Evolutionary conservation across 148 eudicot species (phyloP).

Genomic region (Limonium bicolor): DNA sequence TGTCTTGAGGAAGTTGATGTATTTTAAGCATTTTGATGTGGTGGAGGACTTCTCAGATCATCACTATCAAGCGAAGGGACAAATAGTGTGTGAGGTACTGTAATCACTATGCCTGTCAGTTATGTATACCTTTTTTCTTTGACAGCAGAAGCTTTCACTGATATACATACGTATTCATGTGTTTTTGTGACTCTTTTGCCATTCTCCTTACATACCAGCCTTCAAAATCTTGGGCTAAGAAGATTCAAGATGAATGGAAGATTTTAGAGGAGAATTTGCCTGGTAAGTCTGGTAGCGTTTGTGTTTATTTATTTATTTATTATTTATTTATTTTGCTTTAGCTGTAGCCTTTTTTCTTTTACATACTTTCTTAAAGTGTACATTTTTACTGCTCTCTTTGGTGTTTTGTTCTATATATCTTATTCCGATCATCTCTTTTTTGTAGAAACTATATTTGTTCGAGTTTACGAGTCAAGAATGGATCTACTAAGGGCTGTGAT

Average conservation of each 20-base stretch:
- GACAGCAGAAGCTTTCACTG: too few species aligned
- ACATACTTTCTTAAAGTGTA: not conserved
- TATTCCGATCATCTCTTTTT: not conserved
- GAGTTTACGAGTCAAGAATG: slow-evolving; percentile 59
- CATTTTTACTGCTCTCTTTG: not conserved
- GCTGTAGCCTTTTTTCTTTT: not conserved
- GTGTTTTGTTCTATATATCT: slow-evolving; percentile 2
- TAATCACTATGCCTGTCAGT: too few species aligned
- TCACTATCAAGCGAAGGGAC: slow-evolving; percentile 12
- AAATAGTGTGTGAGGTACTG: too few species aligned
- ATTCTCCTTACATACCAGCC: slow-evolving; percentile 28
- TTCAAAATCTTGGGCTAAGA: slow-evolving; percentile 54
- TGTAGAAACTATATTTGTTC: slow-evolving; percentile 49
- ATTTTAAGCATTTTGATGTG: slow-evolving; percentile 50
- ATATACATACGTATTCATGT: not conserved
- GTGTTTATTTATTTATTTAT: not conserved
- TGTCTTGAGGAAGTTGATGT: slow-evolving; percentile 34
- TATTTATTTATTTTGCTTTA: not conserved
- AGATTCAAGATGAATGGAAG: slow-evolving; percentile 80
- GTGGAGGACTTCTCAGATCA: slow-evolving; percentile 68
- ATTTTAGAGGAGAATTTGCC: slow-evolving; percentile 64
- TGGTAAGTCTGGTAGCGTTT: slow-evolving; percentile 24
- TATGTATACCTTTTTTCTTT: too few species aligned
- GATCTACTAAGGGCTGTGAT: slow-evolving; percentile 72
- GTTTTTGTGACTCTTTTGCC: slow-evolving; percentile 5